These are phyloP conservation scores for Pseudotsuga menziesii DNA, from an alignment of 75 land plant species.

Conservation along the genomic window DNA sequence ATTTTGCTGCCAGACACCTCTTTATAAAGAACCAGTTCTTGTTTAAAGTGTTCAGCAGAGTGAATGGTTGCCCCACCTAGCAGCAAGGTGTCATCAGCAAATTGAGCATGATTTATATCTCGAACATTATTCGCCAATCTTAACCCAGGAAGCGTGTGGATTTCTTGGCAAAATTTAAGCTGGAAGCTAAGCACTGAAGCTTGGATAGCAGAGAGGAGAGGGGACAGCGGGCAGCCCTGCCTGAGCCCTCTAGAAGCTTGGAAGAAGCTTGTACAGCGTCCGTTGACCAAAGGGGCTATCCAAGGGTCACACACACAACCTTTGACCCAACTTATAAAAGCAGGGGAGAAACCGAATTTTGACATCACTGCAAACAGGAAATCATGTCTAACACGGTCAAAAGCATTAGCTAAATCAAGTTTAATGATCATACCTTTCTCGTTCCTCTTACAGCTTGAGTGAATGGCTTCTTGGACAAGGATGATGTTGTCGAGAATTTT, in stretches of 20 bases:
- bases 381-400: too few species aligned
- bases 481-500: neutral
- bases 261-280: neutral
- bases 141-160: neutral
- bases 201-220: neutral
- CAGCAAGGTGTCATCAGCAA: neutral
- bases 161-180: neutral
- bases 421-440: neutral
- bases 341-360: neutral
- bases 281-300: neutral
- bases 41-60: too few species aligned
- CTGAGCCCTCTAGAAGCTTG: neutral
- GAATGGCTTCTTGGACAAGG: neutral
- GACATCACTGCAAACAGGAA: neutral
- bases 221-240: neutral
- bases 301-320: neutral
- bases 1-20: neutral
- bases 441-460: neutral
- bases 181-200: neutral
- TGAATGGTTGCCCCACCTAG: neutral
- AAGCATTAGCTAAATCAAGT: neutral
- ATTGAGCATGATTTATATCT: neutral
- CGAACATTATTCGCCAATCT: neutral
- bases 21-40: neutral
- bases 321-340: neutral